phyloP scores from a whole-genome alignment of 176 grass and related monocot genomes.

The Zoysia pacifica region DNA sequence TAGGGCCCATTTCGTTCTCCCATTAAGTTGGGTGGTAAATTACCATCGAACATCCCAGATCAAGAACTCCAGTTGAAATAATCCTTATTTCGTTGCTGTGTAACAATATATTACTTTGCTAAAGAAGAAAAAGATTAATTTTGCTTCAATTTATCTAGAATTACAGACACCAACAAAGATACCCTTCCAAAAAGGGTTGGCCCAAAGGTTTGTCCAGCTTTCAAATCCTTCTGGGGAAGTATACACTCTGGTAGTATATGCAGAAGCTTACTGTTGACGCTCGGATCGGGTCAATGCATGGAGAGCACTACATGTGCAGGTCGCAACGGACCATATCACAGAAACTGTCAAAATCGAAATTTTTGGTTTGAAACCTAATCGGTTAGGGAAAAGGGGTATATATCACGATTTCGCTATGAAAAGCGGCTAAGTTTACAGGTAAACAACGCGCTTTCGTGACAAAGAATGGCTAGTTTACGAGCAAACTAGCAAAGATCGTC shows the following conservation, averaged over 20 bases:
- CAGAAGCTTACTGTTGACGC: slow-evolving; percentile 39
- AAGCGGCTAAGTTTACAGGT: too few species aligned
- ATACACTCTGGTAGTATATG: slow-evolving; percentile 80
- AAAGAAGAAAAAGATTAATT: slow-evolving; percentile 68
- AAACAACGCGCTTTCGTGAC: too few species aligned
- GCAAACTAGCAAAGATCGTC: too few species aligned
- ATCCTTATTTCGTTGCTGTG: slow-evolving; percentile 48
- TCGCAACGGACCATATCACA: too few species aligned
- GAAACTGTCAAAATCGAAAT: too few species aligned
- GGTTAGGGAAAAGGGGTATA: too few species aligned
- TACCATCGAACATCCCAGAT: slow-evolving; percentile 9
- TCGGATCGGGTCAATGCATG: too few species aligned
- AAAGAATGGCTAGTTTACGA: too few species aligned
- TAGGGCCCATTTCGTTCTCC: background rate
- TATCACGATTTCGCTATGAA: too few species aligned
- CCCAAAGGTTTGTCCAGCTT: slow-evolving; percentile 86
- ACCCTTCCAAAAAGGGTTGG: slow-evolving; percentile 70
- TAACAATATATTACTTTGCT: slow-evolving; percentile 87
- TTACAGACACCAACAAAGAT: slow-evolving; percentile 50
- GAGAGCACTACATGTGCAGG: too few species aligned
- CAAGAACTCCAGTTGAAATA: background rate
- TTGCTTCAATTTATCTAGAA: slow-evolving; percentile 60
- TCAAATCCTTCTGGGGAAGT: slow-evolving; percentile 60
- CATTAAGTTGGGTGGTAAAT: slow-evolving; percentile 7
- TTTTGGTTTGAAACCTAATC: too few species aligned